Evolutionary conservation across 2,329 filamentous ascomycete genomes (phyloP).

Genomic region (Metarhizium robertsii): DNA sequence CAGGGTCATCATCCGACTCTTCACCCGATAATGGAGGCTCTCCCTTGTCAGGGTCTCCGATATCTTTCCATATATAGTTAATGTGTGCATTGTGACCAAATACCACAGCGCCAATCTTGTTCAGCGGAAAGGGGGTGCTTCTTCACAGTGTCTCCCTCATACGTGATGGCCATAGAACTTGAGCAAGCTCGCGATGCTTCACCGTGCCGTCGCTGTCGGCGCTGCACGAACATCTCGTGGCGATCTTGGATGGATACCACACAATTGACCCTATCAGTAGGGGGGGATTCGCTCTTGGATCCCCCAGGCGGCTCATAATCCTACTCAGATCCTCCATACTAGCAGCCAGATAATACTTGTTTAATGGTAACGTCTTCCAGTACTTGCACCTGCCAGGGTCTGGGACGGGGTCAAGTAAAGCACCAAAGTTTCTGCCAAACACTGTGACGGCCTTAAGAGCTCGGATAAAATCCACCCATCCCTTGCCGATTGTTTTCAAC

Average conservation of each 20-base stretch:
- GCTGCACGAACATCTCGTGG: too few species aligned
- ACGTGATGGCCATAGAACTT: too few species aligned
- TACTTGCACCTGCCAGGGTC: background rate
- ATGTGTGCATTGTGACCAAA: conserved; percentile 4
- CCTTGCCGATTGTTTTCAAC: conserved; percentile 4
- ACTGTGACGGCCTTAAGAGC: conserved; percentile 13
- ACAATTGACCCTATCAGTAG: too few species aligned
- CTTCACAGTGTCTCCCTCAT: too few species aligned
- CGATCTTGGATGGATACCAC: too few species aligned
- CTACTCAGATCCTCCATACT: too few species aligned
- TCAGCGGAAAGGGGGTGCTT: too few species aligned
- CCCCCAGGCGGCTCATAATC: too few species aligned
- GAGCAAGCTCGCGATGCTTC: too few species aligned
- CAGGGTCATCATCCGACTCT: too few species aligned
- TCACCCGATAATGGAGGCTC: background rate
- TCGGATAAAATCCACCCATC: conserved; percentile 16
- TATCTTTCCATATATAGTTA: background rate
- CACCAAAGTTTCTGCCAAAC: conserved; percentile 14
- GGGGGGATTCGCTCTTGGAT: too few species aligned
- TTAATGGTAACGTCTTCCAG: background rate
- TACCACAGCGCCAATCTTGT: background rate
- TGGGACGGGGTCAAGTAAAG: background rate
- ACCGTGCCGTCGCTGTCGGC: too few species aligned
- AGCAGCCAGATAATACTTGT: background rate
- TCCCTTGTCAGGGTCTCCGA: background rate